phyloP scores from a whole-genome alignment of 2,329 filamentous ascomycete genomes.

The Furcasterigmium sp. region DNA sequence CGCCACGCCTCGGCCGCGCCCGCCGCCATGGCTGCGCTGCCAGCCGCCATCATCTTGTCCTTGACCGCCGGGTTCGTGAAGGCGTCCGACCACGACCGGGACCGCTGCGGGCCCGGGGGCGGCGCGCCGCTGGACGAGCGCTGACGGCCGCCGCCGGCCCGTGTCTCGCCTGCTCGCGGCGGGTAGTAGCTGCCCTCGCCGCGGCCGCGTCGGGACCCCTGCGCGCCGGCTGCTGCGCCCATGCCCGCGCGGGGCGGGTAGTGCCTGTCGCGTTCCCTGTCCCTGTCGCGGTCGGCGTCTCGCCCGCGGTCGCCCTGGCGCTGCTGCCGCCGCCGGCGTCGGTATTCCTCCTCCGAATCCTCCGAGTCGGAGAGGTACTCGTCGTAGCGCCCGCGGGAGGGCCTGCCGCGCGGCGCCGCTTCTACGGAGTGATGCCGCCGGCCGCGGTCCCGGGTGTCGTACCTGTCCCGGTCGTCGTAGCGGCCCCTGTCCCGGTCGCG shows the following conservation, averaged over 20 bases:
- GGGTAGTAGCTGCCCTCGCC: background rate
- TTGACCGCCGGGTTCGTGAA: background rate
- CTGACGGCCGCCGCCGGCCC: no score
- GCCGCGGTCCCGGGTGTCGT: conserved; percentile 1
- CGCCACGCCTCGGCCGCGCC: conserved; percentile 10
- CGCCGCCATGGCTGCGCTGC: conserved; percentile 9
- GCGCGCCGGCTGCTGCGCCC: background rate
- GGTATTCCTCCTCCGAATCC: conserved; percentile 7
- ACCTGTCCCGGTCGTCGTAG: background rate
- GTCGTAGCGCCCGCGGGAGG: conserved; percentile 2
- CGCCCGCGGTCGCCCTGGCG: background rate
- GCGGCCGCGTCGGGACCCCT: conserved; percentile 1
- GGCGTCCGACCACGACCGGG: conserved; percentile 2
- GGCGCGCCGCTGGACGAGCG: background rate
- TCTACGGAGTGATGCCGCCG: conserved; percentile 6
- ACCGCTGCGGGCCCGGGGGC: background rate
- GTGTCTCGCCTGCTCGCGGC: background rate
- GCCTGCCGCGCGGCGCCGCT: background rate
- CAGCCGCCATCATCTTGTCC: conserved; percentile 8
- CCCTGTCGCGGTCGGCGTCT: background rate
- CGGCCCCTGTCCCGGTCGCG: conserved; percentile 1
- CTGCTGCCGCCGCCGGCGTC: background rate
- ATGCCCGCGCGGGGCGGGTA: conserved; percentile 1
- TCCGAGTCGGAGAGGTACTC: conserved; percentile 6
- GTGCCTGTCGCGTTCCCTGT: background rate